phyloP scores from a whole-genome alignment of 2,329 filamentous ascomycete species.

The Fusarium nanum region DNA sequence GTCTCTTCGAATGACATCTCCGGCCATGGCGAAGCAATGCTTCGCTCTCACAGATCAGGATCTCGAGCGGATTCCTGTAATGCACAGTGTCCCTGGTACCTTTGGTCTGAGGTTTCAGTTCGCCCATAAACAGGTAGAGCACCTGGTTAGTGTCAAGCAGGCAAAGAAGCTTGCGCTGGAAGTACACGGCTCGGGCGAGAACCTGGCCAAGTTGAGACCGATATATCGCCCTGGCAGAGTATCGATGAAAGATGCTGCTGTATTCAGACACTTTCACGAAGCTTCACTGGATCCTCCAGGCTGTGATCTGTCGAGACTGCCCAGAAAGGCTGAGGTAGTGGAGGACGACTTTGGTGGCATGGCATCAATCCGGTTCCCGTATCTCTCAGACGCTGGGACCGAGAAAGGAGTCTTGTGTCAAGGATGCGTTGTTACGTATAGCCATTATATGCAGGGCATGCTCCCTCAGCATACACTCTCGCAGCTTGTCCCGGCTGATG shows the following conservation, averaged over 20 bases:
- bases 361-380: conserved; percentile 46
- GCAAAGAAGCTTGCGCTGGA: conserved; percentile 45
- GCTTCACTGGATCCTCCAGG: conserved; percentile 38
- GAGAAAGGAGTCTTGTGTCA: conserved; percentile 42
- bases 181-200: conserved; percentile 42
- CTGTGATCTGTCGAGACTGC: conserved; percentile 40
- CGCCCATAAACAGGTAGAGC: conserved; percentile 25
- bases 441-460: conserved; percentile 33
- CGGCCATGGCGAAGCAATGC: conserved; percentile 37
- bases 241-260: conserved; percentile 32
- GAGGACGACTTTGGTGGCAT: conserved; percentile 43
- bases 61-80: conserved; percentile 35
- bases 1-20: conserved; percentile 44
- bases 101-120: conserved; percentile 40
- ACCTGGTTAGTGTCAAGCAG: conserved; percentile 47
- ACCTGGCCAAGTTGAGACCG: conserved; percentile 24
- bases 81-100: conserved; percentile 41
- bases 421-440: conserved; percentile 41
- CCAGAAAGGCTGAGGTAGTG: conserved; percentile 28
- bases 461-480: conserved; percentile 32
- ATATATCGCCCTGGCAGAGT: conserved; percentile 17
- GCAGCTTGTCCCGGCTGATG: conserved; percentile 33
- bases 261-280: conserved; percentile 39
- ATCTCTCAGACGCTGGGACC: conserved; percentile 22
- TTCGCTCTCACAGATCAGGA: conserved; percentile 41